Percentiles rank a stretch among this genome's conserved stretches.
Evolutionary conservation across 768 basidiomycete species (phyloP).

Genomic region (Russula foetens): DNA sequence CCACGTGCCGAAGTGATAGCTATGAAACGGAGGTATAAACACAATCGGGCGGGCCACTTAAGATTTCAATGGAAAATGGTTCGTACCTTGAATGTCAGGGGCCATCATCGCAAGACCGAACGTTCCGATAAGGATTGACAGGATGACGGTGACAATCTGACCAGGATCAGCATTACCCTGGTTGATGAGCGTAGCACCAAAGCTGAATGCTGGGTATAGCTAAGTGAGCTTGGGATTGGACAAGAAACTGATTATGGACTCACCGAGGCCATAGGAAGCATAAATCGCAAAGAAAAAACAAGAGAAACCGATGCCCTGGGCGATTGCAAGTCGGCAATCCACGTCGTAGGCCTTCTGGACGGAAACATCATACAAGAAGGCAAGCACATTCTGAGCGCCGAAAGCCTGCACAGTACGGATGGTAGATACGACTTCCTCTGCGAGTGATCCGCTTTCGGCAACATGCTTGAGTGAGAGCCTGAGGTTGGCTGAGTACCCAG

Average conservation of each 20-base stretch:
- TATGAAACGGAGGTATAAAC: slow-evolving; percentile 24
- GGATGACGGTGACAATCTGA: slow-evolving; percentile 68
- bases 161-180: slow-evolving; percentile 51
- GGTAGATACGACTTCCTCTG: slow-evolving; percentile 86
- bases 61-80: slow-evolving; percentile 6
- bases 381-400: slow-evolving; percentile 59
- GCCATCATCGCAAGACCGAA: slow-evolving; percentile 77
- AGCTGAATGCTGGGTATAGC: slow-evolving; percentile 56
- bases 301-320: slow-evolving; percentile 49
- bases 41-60: too few relatives aligned
- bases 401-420: slow-evolving; percentile 87
- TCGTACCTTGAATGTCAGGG: slow-evolving; percentile 41
- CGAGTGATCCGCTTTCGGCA: slow-evolving; percentile 69
- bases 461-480: slow-evolving; percentile 62
- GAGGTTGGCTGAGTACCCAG: slow-evolving; percentile 2
- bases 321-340: slow-evolving; percentile 48
- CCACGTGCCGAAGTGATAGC: slow-evolving; percentile 71
- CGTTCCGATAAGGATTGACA: slow-evolving; percentile 75
- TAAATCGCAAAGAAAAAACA: slow-evolving; percentile 79
- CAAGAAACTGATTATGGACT: slow-evolving; percentile 20
- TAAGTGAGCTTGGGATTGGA: neutral
- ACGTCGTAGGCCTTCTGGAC: slow-evolving; percentile 43
- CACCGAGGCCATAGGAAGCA: slow-evolving; percentile 55
- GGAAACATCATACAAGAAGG: slow-evolving; percentile 52
- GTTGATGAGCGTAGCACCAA: slow-evolving; percentile 77